Evolutionary conservation across 2,329 filamentous ascomycete species (phyloP).

Genomic region (Aureobasidium musti): DNA sequence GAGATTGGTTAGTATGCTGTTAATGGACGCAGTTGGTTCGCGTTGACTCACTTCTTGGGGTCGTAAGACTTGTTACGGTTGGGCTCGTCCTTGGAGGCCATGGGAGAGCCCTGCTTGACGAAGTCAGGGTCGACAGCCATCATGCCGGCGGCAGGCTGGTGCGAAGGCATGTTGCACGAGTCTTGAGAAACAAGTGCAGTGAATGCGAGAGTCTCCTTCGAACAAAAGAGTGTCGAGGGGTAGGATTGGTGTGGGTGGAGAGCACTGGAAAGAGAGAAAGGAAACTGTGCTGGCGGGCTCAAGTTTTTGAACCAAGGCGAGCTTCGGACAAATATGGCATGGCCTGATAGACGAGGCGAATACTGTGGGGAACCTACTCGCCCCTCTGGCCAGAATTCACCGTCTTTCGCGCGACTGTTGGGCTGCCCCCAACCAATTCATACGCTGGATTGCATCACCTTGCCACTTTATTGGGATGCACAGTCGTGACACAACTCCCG

Average conservation of each 20-base stretch:
- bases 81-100: slow-evolving; percentile 54
- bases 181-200: neutral
- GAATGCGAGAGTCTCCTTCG: slow-evolving; percentile 25
- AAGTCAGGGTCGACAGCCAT: slow-evolving; percentile 54
- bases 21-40: neutral
- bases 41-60: slow-evolving; percentile 60
- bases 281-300: slow-evolving; percentile 9
- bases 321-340: slow-evolving; percentile 23
- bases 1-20: neutral
- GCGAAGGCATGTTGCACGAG: slow-evolving; percentile 51
- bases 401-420: slow-evolving; percentile 8
- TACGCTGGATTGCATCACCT: slow-evolving; percentile 25
- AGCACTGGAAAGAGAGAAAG: slow-evolving; percentile 21
- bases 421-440: slow-evolving; percentile 26
- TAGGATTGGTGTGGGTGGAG: slow-evolving; percentile 8
- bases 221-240: slow-evolving; percentile 29
- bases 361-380: slow-evolving; percentile 8
- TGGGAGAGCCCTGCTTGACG: slow-evolving; percentile 47
- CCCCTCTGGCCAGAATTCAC: slow-evolving; percentile 23
- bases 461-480: neutral
- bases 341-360: slow-evolving; percentile 28
- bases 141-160: slow-evolving; percentile 53
- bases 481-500: neutral
- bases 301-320: slow-evolving; percentile 28
- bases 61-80: slow-evolving; percentile 57